Evolutionary conservation across 257 asterid species (phyloP).

Genomic region (Cinchona pubescens): DNA sequence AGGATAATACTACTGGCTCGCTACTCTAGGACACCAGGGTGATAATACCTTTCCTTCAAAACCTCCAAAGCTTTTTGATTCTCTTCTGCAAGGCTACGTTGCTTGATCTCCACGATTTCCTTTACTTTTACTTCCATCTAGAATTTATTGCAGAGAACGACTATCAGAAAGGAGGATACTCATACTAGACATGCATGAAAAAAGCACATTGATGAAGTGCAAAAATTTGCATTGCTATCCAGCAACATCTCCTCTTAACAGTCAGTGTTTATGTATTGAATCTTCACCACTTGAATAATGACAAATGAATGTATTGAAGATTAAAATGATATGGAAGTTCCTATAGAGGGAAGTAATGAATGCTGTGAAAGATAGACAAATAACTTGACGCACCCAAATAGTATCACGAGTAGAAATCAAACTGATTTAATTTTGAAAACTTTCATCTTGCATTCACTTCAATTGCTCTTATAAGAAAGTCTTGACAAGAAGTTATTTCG

Average conservation of each 20-base stretch:
- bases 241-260: background rate
- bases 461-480: background rate
- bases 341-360: background rate
- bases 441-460: background rate
- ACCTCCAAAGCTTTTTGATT: constrained; percentile 95
- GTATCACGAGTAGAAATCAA: background rate
- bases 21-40: constrained; percentile 15
- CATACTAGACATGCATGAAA: constrained; percentile 3
- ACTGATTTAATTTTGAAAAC: background rate
- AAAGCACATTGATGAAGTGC: constrained; percentile 13
- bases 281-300: background rate
- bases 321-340: background rate
- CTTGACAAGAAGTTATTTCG: background rate
- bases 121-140: constrained; percentile 99
- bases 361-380: background rate
- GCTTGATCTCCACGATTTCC: constrained; percentile 97
- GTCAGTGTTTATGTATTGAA: background rate
- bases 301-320: background rate
- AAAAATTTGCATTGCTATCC: background rate
- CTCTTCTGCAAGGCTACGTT: constrained; percentile 97
- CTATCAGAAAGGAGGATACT: background rate
- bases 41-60: constrained; percentile 75
- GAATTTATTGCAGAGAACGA: background rate
- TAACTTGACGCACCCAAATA: background rate
- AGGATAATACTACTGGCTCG: background rate